phyloP scores from a whole-genome alignment of 2,329 filamentous ascomycete species.

The Hypoxylon sp. region DNA sequence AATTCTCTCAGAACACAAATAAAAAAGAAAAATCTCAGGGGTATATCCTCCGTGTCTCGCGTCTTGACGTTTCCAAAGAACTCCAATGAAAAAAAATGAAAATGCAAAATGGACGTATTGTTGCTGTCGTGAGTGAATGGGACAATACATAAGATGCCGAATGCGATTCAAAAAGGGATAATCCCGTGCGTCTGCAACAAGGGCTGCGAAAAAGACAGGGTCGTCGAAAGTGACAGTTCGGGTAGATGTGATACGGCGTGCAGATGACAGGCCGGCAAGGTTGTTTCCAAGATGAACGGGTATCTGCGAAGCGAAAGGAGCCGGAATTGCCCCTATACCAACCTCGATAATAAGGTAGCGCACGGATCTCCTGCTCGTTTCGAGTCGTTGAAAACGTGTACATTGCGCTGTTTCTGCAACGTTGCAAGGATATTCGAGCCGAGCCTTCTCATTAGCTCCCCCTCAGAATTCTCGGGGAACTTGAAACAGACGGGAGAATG shows the following conservation, averaged over 20 bases:
- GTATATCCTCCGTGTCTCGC: constrained; percentile 50
- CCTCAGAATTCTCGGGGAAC: constrained; percentile 14
- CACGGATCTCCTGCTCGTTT: constrained; percentile 19
- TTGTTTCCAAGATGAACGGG: constrained; percentile 11
- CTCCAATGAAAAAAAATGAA: constrained; percentile 38
- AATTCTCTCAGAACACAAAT: constrained; percentile 22
- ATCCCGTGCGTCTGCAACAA: constrained; percentile 18
- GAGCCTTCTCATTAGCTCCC: constrained; percentile 26
- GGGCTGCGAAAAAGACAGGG: constrained; percentile 5
- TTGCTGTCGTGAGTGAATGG: constrained; percentile 27
- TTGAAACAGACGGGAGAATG: constrained; percentile 33
- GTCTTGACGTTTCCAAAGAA: constrained; percentile 43
- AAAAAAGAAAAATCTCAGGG: constrained; percentile 43
- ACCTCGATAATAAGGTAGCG: constrained; percentile 17
- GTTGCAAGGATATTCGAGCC: constrained; percentile 38
- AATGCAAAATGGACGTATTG: constrained; percentile 34
- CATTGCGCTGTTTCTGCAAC: constrained; percentile 11
- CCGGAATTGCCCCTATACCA: constrained; percentile 10
- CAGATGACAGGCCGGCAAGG: constrained; percentile 11
- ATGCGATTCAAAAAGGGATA: constrained; percentile 12
- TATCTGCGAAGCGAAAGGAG: constrained; percentile 16
- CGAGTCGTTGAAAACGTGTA: constrained; percentile 12
- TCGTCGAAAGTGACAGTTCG: constrained; percentile 19
- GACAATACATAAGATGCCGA: constrained; percentile 19
- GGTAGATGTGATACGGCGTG: constrained; percentile 18